Conservation (phyloP, 352 stramenopile species). For the Pythium oligandrum region DNA sequence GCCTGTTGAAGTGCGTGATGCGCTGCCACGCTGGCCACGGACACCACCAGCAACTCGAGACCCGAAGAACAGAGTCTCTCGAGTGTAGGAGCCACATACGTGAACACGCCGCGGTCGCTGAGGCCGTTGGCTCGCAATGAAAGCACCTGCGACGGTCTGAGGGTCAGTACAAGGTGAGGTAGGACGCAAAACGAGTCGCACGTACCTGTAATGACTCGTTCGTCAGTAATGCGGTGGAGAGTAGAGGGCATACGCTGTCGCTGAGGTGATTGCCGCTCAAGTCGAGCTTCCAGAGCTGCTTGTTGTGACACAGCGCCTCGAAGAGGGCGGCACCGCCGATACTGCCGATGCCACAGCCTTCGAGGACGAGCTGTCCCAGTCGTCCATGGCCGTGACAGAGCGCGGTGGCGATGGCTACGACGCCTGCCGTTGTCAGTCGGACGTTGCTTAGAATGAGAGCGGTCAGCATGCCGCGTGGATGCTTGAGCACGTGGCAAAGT, state of each 20-base stretch:
- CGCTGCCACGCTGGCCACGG: conserved; percentile 12
- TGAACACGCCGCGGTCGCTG: conserved; percentile 50
- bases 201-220: conserved; percentile 29
- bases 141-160: conserved; percentile 27
- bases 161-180: conserved; percentile 2
- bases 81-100: conserved; percentile 41
- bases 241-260: conserved; percentile 36
- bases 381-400: conserved; percentile 42
- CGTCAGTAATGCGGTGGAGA: conserved; percentile 31
- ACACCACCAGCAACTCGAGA: conserved; percentile 35
- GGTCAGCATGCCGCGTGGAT: conserved; percentile 26
- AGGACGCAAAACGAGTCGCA: background rate
- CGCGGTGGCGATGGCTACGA: conserved; percentile 40
- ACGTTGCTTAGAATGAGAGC: conserved; percentile 67
- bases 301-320: conserved; percentile 42
- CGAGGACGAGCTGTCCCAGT: conserved; percentile 67
- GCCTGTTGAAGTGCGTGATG: conserved; percentile 25
- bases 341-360: conserved; percentile 54
- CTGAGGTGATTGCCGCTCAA: conserved; percentile 61
- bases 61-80: conserved; percentile 46
- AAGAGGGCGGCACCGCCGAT: conserved; percentile 37
- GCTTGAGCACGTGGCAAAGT: conserved; percentile 31
- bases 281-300: conserved; percentile 67
- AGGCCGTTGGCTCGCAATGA: conserved; percentile 46
- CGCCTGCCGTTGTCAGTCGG: conserved; percentile 22